Evolutionary conservation across 2,329 filamentous ascomycete genomes (phyloP).

Genomic region (Trichoderma afroharzianum): DNA sequence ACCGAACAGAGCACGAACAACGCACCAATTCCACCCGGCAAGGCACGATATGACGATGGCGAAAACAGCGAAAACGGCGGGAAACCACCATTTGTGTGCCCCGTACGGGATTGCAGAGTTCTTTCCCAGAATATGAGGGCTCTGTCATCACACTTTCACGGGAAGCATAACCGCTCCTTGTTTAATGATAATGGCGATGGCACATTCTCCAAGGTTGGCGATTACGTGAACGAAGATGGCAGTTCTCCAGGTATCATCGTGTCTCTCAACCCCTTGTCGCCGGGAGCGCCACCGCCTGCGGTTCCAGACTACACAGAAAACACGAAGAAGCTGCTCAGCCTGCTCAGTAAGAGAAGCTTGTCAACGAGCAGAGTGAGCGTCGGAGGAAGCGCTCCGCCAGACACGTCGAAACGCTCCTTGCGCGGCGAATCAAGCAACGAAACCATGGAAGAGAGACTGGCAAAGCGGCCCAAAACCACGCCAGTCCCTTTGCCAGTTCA

Average conservation of each 20-base stretch:
- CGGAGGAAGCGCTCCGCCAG: background rate
- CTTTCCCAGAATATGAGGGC: constrained; percentile 25
- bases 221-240: constrained; percentile 24
- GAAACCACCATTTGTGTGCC: constrained; percentile 32
- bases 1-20: background rate
- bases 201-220: constrained; percentile 32
- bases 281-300: constrained; percentile 18
- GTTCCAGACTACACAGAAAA: background rate
- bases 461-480: constrained; percentile 9
- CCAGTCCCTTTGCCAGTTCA: background rate
- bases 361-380: background rate
- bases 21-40: constrained; percentile 8
- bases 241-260: constrained; percentile 29
- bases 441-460: background rate
- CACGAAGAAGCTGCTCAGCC: background rate
- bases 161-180: background rate
- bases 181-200: constrained; percentile 43
- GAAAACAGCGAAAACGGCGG: constrained; percentile 16
- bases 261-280: constrained; percentile 25
- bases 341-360: background rate
- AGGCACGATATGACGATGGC: background rate
- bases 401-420: background rate
- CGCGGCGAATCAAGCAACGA: background rate
- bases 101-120: constrained; percentile 35
- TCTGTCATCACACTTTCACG: constrained; percentile 21